These are phyloP conservation scores for Cladophialophora carrionii DNA, from an alignment of 2,329 filamentous ascomycete species.

Conservation along the genomic window DNA sequence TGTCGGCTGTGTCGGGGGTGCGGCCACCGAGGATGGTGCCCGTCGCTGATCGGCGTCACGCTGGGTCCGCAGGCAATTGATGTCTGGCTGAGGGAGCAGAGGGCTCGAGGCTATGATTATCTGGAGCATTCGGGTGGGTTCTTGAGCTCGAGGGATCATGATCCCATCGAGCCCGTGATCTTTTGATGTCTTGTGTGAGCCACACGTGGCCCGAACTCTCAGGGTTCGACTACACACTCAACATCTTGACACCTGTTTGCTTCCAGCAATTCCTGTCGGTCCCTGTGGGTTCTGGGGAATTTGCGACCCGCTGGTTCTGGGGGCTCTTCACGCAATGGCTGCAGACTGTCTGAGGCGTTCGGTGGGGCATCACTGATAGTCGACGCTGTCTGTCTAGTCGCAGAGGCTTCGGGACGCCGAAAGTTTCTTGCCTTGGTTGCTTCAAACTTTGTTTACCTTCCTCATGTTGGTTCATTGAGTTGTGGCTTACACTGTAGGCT, in stretches of 20 bases:
- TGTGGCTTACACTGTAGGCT: neutral
- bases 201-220: neutral
- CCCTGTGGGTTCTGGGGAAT: neutral
- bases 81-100: constrained; percentile 26
- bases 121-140: constrained; percentile 22
- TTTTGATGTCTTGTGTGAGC: neutral
- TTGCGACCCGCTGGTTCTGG: neutral
- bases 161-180: neutral
- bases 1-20: constrained; percentile 16
- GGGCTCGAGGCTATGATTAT: constrained; percentile 23
- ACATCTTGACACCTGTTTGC: neutral
- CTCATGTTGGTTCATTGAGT: constrained; percentile 1
- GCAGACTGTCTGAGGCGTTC: constrained; percentile 24
- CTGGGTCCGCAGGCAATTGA: neutral
- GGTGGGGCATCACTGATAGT: constrained; percentile 32
- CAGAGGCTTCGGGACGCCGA: constrained; percentile 26
- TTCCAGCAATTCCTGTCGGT: neutral
- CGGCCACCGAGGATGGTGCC: constrained; percentile 11
- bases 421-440: constrained; percentile 17
- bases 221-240: neutral
- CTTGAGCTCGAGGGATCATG: constrained; percentile 8
- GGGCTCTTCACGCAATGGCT: constrained; percentile 11
- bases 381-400: constrained; percentile 24
- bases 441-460: constrained; percentile 1
- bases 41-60: neutral